Conservation (phyloP, 2,329 filamentous ascomycete species). For the Tolypocladium nubicola region DNA sequence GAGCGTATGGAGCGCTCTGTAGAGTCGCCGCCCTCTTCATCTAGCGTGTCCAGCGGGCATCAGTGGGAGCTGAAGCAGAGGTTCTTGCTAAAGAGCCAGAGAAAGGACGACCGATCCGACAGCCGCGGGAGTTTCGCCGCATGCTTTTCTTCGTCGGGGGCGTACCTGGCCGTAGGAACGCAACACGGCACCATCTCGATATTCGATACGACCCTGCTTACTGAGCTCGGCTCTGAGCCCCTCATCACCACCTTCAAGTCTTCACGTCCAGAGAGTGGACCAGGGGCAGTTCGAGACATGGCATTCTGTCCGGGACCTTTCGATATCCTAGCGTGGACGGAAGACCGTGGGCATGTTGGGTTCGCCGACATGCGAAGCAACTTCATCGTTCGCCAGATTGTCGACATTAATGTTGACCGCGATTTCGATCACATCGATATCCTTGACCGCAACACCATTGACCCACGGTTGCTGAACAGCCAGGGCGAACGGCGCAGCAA, state of each 20-base stretch:
- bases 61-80: conserved; percentile 41
- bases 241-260: conserved; percentile 69
- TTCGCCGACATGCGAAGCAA: conserved; percentile 62
- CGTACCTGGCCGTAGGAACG: conserved; percentile 64
- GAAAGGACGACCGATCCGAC: conserved; percentile 40
- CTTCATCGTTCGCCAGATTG: conserved; percentile 56
- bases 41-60: conserved; percentile 19
- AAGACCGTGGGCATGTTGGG: conserved; percentile 69
- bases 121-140: conserved; percentile 65
- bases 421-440: conserved; percentile 46
- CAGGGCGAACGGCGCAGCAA: conserved; percentile 29
- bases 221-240: conserved; percentile 38
- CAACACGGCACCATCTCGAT: conserved; percentile 73
- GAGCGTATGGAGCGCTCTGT: conserved; percentile 31
- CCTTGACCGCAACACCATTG: conserved; percentile 43
- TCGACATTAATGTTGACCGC: conserved; percentile 50
- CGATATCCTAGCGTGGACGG: conserved; percentile 88
- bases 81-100: conserved; percentile 49
- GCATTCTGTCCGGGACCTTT: conserved; percentile 82
- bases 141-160: conserved; percentile 63
- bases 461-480: conserved; percentile 39
- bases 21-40: conserved; percentile 14
- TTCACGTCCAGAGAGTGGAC: conserved; percentile 57
- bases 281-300: conserved; percentile 83
- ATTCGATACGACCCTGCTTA: conserved; percentile 48